phyloP scores from a whole-genome alignment of 352 stramenopile species.

The Globisporangium nodosum region DNA sequence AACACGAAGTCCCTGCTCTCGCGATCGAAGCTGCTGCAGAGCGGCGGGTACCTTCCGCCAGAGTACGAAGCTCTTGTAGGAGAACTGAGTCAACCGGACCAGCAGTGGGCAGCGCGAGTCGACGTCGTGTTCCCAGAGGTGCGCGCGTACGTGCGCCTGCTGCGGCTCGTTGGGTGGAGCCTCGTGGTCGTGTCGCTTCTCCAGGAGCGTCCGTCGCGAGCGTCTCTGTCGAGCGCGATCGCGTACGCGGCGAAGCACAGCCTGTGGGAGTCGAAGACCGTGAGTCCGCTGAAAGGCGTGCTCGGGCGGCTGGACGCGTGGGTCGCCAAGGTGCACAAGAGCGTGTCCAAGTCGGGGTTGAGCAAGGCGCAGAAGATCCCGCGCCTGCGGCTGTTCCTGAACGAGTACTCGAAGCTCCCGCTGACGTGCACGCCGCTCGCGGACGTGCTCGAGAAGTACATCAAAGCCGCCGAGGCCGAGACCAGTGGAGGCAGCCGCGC shows the following conservation, averaged over 20 bases:
- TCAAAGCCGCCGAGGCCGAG: slow-evolving; percentile 21
- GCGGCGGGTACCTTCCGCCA: slow-evolving; percentile 33
- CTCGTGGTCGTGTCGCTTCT: slow-evolving; percentile 68
- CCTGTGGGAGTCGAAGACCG: slow-evolving; percentile 64
- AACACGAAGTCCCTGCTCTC: slow-evolving; percentile 40
- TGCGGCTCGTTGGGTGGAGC: slow-evolving; percentile 68
- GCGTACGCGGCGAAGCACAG: slow-evolving; percentile 51
- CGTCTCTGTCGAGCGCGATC: slow-evolving; percentile 52
- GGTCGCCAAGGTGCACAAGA: slow-evolving; percentile 79
- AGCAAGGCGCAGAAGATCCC: slow-evolving; percentile 55
- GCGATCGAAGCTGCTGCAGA: slow-evolving; percentile 20
- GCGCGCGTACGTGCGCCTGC: slow-evolving; percentile 48
- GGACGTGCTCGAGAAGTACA: slow-evolving; percentile 30
- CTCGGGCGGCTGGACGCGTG: slow-evolving; percentile 74
- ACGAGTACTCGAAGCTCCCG: slow-evolving; percentile 87
- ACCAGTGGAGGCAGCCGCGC: slow-evolving; percentile 3
- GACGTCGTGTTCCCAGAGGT: slow-evolving; percentile 71
- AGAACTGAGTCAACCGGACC: slow-evolving; percentile 15
- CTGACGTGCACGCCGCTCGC: slow-evolving; percentile 45
- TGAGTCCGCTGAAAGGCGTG: slow-evolving; percentile 59
- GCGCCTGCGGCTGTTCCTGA: slow-evolving; percentile 68
- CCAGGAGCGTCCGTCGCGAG: slow-evolving; percentile 68
- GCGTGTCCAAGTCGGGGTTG: slow-evolving; percentile 43
- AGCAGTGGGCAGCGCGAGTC: slow-evolving; percentile 22
- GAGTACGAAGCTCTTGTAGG: slow-evolving; percentile 42